A percentile compares a stretch with the other conserved stretches of the same genome.
These are phyloP conservation scores for Fusarium sp. DNA, from an alignment of 2,329 filamentous ascomycete genomes.

Conservation along the genomic window DNA sequence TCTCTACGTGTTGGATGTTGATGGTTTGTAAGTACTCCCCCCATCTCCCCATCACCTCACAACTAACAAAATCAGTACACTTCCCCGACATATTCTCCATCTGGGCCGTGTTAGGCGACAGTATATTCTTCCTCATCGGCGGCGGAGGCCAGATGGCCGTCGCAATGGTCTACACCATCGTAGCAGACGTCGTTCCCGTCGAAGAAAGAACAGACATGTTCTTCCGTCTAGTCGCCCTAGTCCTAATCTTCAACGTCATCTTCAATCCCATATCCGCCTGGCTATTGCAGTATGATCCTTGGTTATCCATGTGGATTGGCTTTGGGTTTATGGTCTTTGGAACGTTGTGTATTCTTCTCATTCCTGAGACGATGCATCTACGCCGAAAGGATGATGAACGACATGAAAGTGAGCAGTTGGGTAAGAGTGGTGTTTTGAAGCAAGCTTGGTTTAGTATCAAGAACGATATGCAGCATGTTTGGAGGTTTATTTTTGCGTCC, in stretches of 20 bases:
- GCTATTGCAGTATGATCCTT: slow-evolving; percentile 54
- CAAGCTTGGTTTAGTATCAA: slow-evolving; percentile 44
- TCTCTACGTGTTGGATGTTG: slow-evolving; percentile 47
- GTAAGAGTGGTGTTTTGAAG: slow-evolving; percentile 29
- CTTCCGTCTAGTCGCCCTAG: slow-evolving; percentile 53
- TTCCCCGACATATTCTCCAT: slow-evolving; percentile 54
- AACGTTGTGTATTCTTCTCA: slow-evolving; percentile 46
- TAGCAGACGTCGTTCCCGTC: slow-evolving; percentile 57
- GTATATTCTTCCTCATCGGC: slow-evolving; percentile 54
- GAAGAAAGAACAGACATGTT: slow-evolving; percentile 54
- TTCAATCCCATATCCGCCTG: slow-evolving; percentile 55
- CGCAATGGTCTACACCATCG: slow-evolving; percentile 59
- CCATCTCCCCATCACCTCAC: too few species aligned
- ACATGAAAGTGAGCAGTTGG: too few species aligned
- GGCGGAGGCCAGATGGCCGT: slow-evolving; percentile 53
- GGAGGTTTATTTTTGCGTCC: slow-evolving; percentile 55
- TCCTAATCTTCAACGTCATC: slow-evolving; percentile 53
- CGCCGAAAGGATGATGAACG: slow-evolving; percentile 44
- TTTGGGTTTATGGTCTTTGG: slow-evolving; percentile 47
- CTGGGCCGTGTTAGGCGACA: slow-evolving; percentile 53
- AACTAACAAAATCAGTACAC: slow-evolving; percentile 44
- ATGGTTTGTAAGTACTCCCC: slow-evolving; percentile 46
- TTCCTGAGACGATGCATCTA: slow-evolving; percentile 59
- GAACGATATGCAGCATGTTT: slow-evolving; percentile 52
- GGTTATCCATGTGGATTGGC: slow-evolving; percentile 54